Evolutionary conservation across 2,329 filamentous ascomycete genomes (phyloP), one percentile per base, ranked within the genome.

Genomic region (Zelopaecilomyces penicillatus): DNA sequence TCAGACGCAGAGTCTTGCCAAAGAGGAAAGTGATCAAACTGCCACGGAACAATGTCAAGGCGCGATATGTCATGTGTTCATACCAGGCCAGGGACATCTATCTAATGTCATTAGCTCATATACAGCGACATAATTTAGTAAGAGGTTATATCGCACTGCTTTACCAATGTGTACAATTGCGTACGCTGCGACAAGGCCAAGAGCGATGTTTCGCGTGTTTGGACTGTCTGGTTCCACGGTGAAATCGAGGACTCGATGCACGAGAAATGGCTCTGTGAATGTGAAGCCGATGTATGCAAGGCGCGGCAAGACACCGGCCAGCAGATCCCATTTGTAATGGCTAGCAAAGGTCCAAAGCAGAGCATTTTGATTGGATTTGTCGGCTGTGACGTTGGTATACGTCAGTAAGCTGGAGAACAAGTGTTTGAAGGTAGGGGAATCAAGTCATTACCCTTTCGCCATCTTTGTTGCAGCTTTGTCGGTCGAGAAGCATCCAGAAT

Each of bases 1-100:
- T 26, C 7, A 67, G 49, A 3, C 56, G 51, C 3, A 69, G 52
- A 0, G 69, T 70, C 48, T 71, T 70, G 30, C 65, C 61, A 51
- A 72, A 78, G 11, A 80, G 68, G 50, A 76, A 63, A 1, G 69
- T 66, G 7, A 65, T 48, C 6, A 67, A 48, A 5, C 58, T 60
- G 3, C 57, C 63, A 5, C 65, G 61, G 37, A 61, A 53, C 50
- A 65, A 54, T 1, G 62, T 59, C 29, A 63, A 57, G 39, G 56
- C 53, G 30, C 63, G 62, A 45, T 60, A 64, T 1, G 58, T 60
- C 40, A 59, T 56, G 48, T 65, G 62, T 34, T 62, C 57, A 48
- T 64, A 59, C 19, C 19, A 19, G 19, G 19, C 3, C 5, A n/a
- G 26, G 1, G 30, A 3, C 7, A 12, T 4, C 19, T 19, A 19